A percentile compares a stretch with the other conserved stretches of the same genome.
phyloP scores from a whole-genome alignment of 495 filamentous ascomycete species.

The Penicillium cataractarum region DNA sequence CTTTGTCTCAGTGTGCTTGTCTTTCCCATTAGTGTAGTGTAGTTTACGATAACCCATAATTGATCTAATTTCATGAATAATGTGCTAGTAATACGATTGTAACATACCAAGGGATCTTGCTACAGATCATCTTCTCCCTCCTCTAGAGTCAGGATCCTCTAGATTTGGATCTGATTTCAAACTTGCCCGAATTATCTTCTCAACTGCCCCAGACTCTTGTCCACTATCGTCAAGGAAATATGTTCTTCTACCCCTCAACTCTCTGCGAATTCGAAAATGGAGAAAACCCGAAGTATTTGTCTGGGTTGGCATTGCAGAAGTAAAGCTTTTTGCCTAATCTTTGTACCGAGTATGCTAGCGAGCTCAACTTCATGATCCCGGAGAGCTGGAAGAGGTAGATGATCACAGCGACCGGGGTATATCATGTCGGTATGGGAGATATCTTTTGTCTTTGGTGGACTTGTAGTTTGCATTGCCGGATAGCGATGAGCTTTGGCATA shows the following conservation, averaged over 20 bases:
- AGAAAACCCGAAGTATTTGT: slow-evolving; percentile 1
- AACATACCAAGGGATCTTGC: slow-evolving; percentile 26
- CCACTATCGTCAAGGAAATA: background rate
- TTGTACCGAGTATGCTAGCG: slow-evolving; percentile 17
- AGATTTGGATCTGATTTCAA: background rate
- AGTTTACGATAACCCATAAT: slow-evolving; percentile 30
- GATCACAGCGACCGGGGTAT: background rate
- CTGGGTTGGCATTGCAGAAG: slow-evolving; percentile 20
- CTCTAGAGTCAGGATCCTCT: background rate
- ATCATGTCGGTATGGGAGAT: background rate
- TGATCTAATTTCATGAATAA: slow-evolving; percentile 12
- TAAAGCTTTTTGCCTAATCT: slow-evolving; percentile 16
- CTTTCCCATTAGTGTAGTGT: slow-evolving; percentile 22
- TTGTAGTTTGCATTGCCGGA: slow-evolving; percentile 14
- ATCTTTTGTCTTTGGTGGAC: slow-evolving; percentile 8
- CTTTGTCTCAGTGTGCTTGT: background rate
- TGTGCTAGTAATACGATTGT: slow-evolving; percentile 4
- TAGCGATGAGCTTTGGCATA: slow-evolving; percentile 12
- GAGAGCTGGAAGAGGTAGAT: background rate
- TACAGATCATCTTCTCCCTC: slow-evolving; percentile 22
- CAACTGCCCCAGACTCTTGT: background rate
- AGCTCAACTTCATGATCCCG: background rate
- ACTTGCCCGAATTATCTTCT: slow-evolving; percentile 3
- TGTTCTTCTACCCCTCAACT: slow-evolving; percentile 15
- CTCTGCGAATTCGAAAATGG: slow-evolving; percentile 7